Evolutionary conservation across 177 flowering plant genomes (phyloP).

Genomic region (Vitis hybrid): DNA sequence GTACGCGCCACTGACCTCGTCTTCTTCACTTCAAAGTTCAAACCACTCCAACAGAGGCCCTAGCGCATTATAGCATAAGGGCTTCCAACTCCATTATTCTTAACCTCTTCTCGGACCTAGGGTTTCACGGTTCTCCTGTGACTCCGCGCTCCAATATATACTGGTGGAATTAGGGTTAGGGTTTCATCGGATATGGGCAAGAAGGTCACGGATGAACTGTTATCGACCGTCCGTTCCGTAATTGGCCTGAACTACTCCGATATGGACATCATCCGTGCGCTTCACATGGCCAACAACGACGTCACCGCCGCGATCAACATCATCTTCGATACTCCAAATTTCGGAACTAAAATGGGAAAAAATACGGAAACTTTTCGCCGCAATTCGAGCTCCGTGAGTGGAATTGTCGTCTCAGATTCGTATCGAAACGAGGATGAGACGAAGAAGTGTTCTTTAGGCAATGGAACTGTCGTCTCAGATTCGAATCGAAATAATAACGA

Average conservation of each 20-base stretch:
- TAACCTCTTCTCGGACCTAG: no score
- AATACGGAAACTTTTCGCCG: conserved; percentile 9
- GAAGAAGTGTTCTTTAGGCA: no score
- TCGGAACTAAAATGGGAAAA: conserved; percentile 15
- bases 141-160: no score
- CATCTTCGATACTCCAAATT: conserved; percentile 71
- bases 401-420: neutral
- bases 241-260: conserved; percentile 72
- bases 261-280: conserved; percentile 92
- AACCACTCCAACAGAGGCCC: no score
- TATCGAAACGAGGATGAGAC: conserved; percentile 6
- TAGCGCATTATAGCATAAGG: no score
- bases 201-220: conserved; percentile 56
- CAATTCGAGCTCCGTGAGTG: conserved; percentile 10
- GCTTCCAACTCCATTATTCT: no score
- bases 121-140: no score
- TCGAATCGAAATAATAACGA: conserved; percentile 9
- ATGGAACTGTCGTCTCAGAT: neutral
- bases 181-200: conserved; percentile 44
- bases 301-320: conserved; percentile 91
- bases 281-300: conserved; percentile 87
- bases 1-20: no score
- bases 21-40: no score
- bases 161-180: conserved; percentile 32
- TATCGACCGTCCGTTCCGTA: conserved; percentile 65